Evolutionary conservation across 345 rosid genomes (phyloP), one percentile per base, ranked within the genome.

Genomic region (Gynandropsis gynandra): DNA sequence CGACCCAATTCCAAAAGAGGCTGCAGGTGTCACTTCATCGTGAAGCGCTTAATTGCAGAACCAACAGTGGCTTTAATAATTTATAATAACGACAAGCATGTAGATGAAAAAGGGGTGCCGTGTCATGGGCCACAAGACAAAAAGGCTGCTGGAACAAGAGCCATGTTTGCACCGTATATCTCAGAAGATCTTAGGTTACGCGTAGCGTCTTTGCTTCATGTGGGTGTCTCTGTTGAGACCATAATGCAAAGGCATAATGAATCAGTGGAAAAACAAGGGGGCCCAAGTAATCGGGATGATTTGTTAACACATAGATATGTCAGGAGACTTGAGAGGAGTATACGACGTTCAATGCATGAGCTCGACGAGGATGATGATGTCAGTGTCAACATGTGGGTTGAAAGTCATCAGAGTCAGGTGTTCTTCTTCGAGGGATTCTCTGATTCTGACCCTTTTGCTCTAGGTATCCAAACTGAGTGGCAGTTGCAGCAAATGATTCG

Each of bases 381-480:
- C 38, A 87, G 98, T 48, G 35, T 81, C 54, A 71, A 65, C 61
- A 63, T 79, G 84, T 85, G 98, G 98, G 90, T 82, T 62, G 97
- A 92, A 58, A 78, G 70, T 69, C 93, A 87, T 76, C 96, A 74
- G 62, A 77, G 61, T 52, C 64, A 68, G 41, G 83, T 85, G 35
- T 92, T 87, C 76, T 87, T 80, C 64, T 84, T 69, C 35, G 75
- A 87, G 58, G 84, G 75, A 40, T 78, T 82, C 69, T 79, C 93
- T 61, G 82, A 85, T 32, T 69, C 80, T n/a, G 82, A 59, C 29
- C 89, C 96, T 45, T 87, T 87, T 61, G 60, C 70, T 19, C 71
- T 87, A 75, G 96, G 98, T 35, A 78, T 92, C 37, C 98, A 92
- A 59, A 87, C 93, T 12, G 96, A 92, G 68, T 92, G 96, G 98